Conservation (phyloP, 2,329 filamentous ascomycete species). For the Fusarium marasasianum region DNA sequence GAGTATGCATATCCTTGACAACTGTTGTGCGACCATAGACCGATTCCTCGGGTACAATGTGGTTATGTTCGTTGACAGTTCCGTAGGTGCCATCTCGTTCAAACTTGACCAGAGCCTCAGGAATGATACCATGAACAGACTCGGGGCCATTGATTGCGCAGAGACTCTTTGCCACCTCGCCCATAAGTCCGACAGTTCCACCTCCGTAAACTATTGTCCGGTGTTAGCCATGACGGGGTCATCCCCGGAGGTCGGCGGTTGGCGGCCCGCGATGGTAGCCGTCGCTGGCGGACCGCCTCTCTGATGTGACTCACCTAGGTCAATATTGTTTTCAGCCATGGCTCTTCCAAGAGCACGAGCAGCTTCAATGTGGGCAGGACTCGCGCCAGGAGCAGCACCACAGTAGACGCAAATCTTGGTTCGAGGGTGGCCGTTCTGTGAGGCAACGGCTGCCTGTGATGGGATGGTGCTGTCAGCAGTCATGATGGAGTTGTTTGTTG, state of each 20-base stretch:
- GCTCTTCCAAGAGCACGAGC: conserved; percentile 77
- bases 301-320: conserved; percentile 64
- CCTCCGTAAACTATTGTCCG: conserved; percentile 81
- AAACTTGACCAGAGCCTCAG: conserved; percentile 80
- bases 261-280: conserved; percentile 1
- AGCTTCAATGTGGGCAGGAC: conserved; percentile 78
- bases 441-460: conserved; percentile 14
- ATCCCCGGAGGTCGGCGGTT: not conserved
- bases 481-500: conserved; percentile 36
- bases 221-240: conserved; percentile 4
- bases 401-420: conserved; percentile 94
- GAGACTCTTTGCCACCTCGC: conserved; percentile 87
- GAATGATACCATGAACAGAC: conserved; percentile 93
- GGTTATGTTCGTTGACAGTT: conserved; percentile 56
- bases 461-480: conserved; percentile 40
- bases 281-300: not conserved
- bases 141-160: conserved; percentile 83
- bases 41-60: conserved; percentile 69
- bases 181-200: conserved; percentile 95
- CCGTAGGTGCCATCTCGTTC: conserved; percentile 73
- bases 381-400: conserved; percentile 79
- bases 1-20: conserved; percentile 94
- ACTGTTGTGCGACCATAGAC: conserved; percentile 86
- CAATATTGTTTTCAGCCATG: conserved; percentile 81
- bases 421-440: conserved; percentile 48